Base-by-base conservation (phyloP, 2,329 filamentous ascomycete genomes). In the Ophiostoma pallidulum region DNA sequence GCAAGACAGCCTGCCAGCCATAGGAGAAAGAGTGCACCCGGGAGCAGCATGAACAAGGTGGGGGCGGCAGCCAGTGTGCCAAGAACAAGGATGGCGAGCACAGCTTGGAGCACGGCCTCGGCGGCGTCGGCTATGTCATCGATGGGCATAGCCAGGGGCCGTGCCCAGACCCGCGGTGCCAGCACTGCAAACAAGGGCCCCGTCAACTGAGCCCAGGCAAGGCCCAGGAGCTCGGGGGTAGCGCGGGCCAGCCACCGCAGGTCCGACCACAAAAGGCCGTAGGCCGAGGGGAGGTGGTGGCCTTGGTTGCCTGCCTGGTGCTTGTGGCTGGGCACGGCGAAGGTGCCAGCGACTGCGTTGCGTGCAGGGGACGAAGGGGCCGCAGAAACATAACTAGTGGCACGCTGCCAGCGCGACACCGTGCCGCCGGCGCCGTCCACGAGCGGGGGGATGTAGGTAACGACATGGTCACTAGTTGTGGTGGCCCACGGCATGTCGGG, bases 341-440 rank as follows among this genome's bases (percentile, higher is more conserved):
- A n/a, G n/a, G n/a, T n/a, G n/a, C n/a, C n/a, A n/a, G n/a, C n/a
- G n/a, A n/a, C n/a, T n/a, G n/a, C n/a, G n/a, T n/a, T n/a, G n/a
- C n/a, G n/a, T n/a, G n/a, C n/a, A n/a, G n/a, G n/a, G n/a, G n/a
- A n/a, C n/a, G n/a, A n/a, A n/a, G n/a, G n/a, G n/a, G n/a, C n/a
- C n/a, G n/a, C n/a, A n/a, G n/a, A n/a, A n/a, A n/a, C n/a, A n/a
- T n/a, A n/a, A n/a, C n/a, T n/a, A n/a, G 18, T n/a, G 6, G 52
- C 52, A 14, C 59, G 57, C 1, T 62, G 61, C 8, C 57, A 54
- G 1, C 50, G 38, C 3, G 49, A 31, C 8, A 41, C 24, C 7
- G 63, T 66, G 12, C 63, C 62, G 45, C 60, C 62, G 0, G 63
- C 60, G 3, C 61, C 59, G 43, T 66, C 64, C 48, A 62, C 61